Evolutionary conservation across 2,329 filamentous ascomycete genomes (phyloP).

Genomic region (Nigrospora osmanthi): DNA sequence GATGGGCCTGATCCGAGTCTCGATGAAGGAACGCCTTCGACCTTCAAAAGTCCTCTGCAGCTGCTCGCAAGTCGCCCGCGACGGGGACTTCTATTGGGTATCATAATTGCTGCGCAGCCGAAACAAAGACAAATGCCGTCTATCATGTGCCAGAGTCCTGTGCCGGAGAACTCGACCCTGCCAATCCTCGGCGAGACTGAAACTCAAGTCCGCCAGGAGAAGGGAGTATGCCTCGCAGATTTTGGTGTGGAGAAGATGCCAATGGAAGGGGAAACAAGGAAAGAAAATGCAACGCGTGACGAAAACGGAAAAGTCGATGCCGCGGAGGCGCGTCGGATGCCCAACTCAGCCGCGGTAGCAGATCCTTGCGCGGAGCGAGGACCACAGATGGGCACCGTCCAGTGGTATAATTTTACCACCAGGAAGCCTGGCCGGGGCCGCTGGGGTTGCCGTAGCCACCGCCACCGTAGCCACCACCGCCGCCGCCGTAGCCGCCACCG

Average conservation of each 20-base stretch:
- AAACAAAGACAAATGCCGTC: conserved; percentile 28
- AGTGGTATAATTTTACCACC: conserved; percentile 48
- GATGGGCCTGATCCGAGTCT: conserved; percentile 7
- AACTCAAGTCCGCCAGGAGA: conserved; percentile 21
- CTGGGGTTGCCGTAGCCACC: conserved; percentile 65
- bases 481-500: conserved; percentile 31
- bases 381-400: conserved; percentile 10
- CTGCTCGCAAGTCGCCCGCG: conserved; percentile 20
- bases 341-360: conserved; percentile 6
- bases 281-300: conserved; percentile 15
- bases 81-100: conserved; percentile 26
- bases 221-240: conserved; percentile 17
- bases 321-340: conserved; percentile 2
- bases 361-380: conserved; percentile 5
- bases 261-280: conserved; percentile 14
- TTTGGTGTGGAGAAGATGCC: conserved; percentile 12
- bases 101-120: conserved; percentile 24
- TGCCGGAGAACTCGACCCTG: conserved; percentile 23
- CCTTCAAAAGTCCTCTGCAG: conserved; percentile 24
- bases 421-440: conserved; percentile 56
- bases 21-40: conserved; percentile 17
- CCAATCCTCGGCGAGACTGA: conserved; percentile 20
- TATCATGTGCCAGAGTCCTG: conserved; percentile 26
- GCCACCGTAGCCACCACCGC: conserved; percentile 34
- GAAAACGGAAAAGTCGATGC: conserved; percentile 3